Base-by-base conservation (phyloP, 495 filamentous ascomycete species). In the Monascus purpureus region DNA sequence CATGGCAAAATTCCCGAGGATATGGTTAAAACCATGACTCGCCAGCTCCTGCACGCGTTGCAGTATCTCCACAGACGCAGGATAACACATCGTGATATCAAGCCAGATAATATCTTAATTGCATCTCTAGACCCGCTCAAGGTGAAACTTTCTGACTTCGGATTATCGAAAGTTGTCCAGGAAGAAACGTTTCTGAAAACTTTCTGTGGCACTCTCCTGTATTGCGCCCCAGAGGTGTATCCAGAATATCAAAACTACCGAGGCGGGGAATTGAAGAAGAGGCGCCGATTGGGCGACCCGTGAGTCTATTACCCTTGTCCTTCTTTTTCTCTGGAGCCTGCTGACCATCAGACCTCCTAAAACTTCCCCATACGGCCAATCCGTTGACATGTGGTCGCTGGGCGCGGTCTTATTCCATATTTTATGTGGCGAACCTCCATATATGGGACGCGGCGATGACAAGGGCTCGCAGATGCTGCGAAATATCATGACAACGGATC, bases 71-170 rank as follows among this genome's bases (percentile, higher is more conserved):
- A 97, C 45, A 55, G 67, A 20, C 76, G 73, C 42, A 79, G 74
- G 29, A 94, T 97, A 41, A 94, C 88, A 0, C 90, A 97, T 58
- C 80, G 90, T 3, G 90, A 97, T 54, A 82, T 97, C 45, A 97
- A 97, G 51, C 90, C 90, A 0, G 92, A 96, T 56, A 97, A 97
- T 46, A 94, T 97, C 37, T 62, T 97, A 16, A 79, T 96, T 38
- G 57, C 69, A 6, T 77, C 70, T 1, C 44, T 70, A 1, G 65
- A 80, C 11, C 88, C 88, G 0, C 66, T 90, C 19, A 55, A 68
- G 1, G 80, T 95, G 43, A 96, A 96, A 57, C 63, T 97, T 9
- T 92, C 92, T 0, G 90, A 97, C 47, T 97, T 97, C 60, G 85
- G 85, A 2, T 63, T 97, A 8, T 94, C 92, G 1, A 97, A 97